These are phyloP conservation scores for Phalaenopsis hybrid DNA, from an alignment of 116 monocot species.

Conservation along the genomic window DNA sequence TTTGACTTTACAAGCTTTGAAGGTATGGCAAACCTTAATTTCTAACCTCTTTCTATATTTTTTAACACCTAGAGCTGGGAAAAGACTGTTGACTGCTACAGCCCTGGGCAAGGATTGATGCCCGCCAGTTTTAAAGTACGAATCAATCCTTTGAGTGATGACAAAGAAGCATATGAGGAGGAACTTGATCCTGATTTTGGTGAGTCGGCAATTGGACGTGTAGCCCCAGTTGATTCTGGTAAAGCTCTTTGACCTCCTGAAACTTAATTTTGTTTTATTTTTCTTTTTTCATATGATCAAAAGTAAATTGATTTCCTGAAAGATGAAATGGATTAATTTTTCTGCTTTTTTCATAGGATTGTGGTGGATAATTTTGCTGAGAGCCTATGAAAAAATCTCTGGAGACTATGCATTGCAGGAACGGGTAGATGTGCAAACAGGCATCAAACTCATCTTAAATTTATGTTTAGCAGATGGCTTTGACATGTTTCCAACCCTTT, in stretches of 20 bases:
- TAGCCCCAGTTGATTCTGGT: slow-evolving; percentile 58
- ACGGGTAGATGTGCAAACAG: slow-evolving; percentile 33
- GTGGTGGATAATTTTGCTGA: slow-evolving; percentile 59
- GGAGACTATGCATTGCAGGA: slow-evolving; percentile 41
- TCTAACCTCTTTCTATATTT: not conserved
- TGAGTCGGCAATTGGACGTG: slow-evolving; percentile 50
- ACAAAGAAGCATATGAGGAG: slow-evolving; percentile 31
- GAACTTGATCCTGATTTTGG: slow-evolving; percentile 48
- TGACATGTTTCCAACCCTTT: slow-evolving; percentile 54
- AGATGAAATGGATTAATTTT: not conserved
- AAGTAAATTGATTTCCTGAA: not conserved
- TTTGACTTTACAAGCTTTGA: not conserved
- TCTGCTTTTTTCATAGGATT: slow-evolving; percentile 21
- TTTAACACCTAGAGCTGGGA: slow-evolving; percentile 46
- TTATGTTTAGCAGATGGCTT: slow-evolving; percentile 56
- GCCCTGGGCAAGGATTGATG: slow-evolving; percentile 66
- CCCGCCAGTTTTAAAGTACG: slow-evolving; percentile 60
- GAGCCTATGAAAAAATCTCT: slow-evolving; percentile 57
- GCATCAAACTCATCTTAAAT: slow-evolving; percentile 43
- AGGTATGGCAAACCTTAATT: not conserved
- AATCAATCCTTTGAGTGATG: slow-evolving; percentile 32
- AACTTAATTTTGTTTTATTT: not conserved
- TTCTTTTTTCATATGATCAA: not conserved
- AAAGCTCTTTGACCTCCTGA: not conserved
- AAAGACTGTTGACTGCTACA: slow-evolving; percentile 67